Evolutionary conservation across 306 rosid genomes (phyloP).

Genomic region (Abrus precatorius): DNA sequence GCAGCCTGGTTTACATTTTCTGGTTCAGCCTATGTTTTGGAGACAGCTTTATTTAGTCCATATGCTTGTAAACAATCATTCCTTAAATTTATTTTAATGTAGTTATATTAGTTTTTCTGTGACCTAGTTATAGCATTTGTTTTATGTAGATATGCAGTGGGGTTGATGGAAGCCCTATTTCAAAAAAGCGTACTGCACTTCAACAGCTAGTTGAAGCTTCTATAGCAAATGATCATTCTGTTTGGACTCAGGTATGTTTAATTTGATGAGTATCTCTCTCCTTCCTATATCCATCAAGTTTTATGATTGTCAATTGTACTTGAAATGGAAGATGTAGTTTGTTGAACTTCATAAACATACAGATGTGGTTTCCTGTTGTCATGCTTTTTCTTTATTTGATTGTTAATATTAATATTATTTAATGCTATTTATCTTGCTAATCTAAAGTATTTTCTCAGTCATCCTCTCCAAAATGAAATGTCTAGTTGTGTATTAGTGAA

Average conservation of each 20-base stretch:
- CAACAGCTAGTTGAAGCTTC: constrained; percentile 90
- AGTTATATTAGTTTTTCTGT: constrained; percentile 14
- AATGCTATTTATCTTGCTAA: constrained; percentile 33
- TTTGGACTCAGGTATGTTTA: constrained; percentile 85
- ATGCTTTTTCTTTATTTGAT: constrained; percentile 11
- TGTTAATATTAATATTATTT: constrained; percentile 1
- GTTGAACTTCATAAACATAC: constrained; percentile 3
- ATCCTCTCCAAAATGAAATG: not conserved
- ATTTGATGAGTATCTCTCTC: constrained; percentile 29
- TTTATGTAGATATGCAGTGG: constrained; percentile 76
- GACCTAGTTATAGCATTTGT: constrained; percentile 20
- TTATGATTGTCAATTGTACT: constrained; percentile 8
- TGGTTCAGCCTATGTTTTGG: constrained; percentile 18
- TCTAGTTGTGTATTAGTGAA: constrained; percentile 26
- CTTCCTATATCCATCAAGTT: constrained; percentile 26
- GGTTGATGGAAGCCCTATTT: constrained; percentile 70
- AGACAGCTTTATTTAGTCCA: not conserved
- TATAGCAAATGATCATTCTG: constrained; percentile 69
- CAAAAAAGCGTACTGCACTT: constrained; percentile 75
- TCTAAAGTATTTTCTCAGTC: not conserved
- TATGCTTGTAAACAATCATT: constrained; percentile 22
- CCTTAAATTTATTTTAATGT: constrained; percentile 7
- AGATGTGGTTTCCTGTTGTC: constrained; percentile 15
- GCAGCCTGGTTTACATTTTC: constrained; percentile 22
- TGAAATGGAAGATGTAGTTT: constrained; percentile 34